These are phyloP conservation scores for Bothriochloa decipiens DNA, from an alignment of 176 grass and related monocot species.

Conservation along the genomic window DNA sequence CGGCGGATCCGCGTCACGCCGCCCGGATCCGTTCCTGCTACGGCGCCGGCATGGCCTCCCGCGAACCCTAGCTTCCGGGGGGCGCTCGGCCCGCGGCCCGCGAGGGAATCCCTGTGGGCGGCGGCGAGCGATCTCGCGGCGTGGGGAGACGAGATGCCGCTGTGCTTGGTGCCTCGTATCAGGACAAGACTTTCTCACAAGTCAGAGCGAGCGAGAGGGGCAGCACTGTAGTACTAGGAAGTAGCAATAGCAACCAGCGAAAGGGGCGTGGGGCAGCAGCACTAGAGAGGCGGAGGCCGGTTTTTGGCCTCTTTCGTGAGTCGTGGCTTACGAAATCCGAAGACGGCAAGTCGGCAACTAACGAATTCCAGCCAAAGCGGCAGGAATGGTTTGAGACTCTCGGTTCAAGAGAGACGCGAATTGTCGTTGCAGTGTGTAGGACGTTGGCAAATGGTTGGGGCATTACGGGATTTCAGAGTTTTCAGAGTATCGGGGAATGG, in stretches of 20 bases:
- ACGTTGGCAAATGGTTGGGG: background rate
- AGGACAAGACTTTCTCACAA: slow-evolving; percentile 18
- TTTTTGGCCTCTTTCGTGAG: too few relatives aligned
- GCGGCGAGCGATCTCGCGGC: slow-evolving; percentile 35
- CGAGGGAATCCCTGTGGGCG: background rate
- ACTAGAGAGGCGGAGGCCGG: too few relatives aligned
- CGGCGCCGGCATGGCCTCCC: slow-evolving; percentile 27
- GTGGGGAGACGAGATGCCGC: slow-evolving; percentile 32
- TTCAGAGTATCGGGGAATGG: too few relatives aligned
- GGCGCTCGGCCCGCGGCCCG: background rate
- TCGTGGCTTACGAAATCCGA: too few relatives aligned
- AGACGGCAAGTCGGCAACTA: slow-evolving; percentile 5
- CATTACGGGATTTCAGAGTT: too few relatives aligned
- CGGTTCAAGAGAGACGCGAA: background rate
- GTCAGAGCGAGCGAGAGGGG: slow-evolving; percentile 19
- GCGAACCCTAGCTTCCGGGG: slow-evolving; percentile 40
- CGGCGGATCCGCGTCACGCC: slow-evolving; percentile 48
- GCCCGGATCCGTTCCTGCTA: slow-evolving; percentile 49
- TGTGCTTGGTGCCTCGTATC: slow-evolving; percentile 27
- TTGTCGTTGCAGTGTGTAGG: background rate
- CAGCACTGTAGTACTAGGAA: background rate
- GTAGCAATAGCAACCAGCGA: background rate
- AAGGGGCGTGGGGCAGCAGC: too few relatives aligned
- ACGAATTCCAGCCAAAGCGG: background rate
- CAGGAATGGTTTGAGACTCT: background rate